phyloP scores from a whole-genome alignment of 768 basidiomycete genomes.

The Exsudoporus frostii region DNA sequence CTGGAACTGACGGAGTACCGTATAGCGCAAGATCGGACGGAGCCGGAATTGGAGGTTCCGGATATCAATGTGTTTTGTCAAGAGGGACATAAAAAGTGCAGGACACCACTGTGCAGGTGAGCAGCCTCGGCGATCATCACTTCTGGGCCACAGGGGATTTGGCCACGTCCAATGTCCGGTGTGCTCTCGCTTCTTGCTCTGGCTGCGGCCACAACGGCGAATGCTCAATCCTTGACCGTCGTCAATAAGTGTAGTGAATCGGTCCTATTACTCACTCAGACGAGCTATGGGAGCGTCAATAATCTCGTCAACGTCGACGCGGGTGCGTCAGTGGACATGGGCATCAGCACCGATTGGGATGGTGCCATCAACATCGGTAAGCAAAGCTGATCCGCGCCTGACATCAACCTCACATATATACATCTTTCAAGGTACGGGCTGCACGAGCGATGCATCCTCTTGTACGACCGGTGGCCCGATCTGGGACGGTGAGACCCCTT shows the following conservation, averaged over 20 bases:
- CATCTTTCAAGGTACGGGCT: slow-evolving; percentile 16
- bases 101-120: too few species aligned
- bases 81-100: too few species aligned
- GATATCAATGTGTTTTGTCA: too few species aligned
- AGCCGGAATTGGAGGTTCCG: too few species aligned
- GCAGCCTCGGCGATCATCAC: too few species aligned
- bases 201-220: background rate
- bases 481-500: slow-evolving; percentile 21
- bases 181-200: too few species aligned
- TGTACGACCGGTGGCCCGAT: slow-evolving; percentile 21
- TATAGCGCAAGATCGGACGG: too few species aligned
- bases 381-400: background rate
- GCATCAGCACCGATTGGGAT: slow-evolving; percentile 19
- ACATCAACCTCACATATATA: background rate
- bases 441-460: slow-evolving; percentile 10
- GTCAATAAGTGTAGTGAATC: slow-evolving; percentile 20
- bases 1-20: too few species aligned
- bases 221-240: slow-evolving; percentile 24
- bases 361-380: slow-evolving; percentile 22
- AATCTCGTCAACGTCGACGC: slow-evolving; percentile 18
- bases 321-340: slow-evolving; percentile 12
- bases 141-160: too few species aligned
- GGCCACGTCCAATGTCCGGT: too few species aligned
- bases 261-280: slow-evolving; percentile 25
- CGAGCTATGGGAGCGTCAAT: slow-evolving; percentile 20